These are phyloP conservation scores for Cladobotryum protrusum DNA, from an alignment of 2,329 filamentous ascomycete genomes.

Conservation along the genomic window DNA sequence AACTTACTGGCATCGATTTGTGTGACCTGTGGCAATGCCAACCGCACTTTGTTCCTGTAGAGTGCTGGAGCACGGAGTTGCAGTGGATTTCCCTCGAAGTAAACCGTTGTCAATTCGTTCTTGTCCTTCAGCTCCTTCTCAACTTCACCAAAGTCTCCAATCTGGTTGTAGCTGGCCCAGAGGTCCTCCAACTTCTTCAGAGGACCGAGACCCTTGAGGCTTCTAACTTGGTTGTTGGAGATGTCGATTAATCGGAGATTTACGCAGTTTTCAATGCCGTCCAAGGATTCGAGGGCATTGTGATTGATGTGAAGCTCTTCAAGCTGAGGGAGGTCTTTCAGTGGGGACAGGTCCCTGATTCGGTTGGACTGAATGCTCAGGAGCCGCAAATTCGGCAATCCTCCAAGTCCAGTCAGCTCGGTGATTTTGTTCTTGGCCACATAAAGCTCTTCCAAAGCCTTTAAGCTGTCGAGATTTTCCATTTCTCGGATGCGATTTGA, in stretches of 20 bases:
- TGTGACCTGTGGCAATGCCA: slow-evolving; percentile 79
- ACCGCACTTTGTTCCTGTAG: slow-evolving; percentile 87
- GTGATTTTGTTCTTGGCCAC: slow-evolving; percentile 95
- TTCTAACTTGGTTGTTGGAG: slow-evolving; percentile 76
- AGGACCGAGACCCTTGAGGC: slow-evolving; percentile 63
- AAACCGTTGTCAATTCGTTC: slow-evolving; percentile 76
- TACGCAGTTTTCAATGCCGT: slow-evolving; percentile 61
- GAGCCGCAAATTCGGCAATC: slow-evolving; percentile 72
- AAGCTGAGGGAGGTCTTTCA: slow-evolving; percentile 66
- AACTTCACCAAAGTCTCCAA: slow-evolving; percentile 75
- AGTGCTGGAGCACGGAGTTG: slow-evolving; percentile 73
- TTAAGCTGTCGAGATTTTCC: slow-evolving; percentile 71
- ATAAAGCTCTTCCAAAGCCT: slow-evolving; percentile 83
- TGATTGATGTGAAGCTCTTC: slow-evolving; percentile 96
- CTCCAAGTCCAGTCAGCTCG: slow-evolving; percentile 68
- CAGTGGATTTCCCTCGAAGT: slow-evolving; percentile 91
- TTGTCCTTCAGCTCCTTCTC: slow-evolving; percentile 75
- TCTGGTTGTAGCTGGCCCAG: slow-evolving; percentile 87
- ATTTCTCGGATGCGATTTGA: slow-evolving; percentile 90
- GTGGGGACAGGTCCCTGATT: slow-evolving; percentile 68
- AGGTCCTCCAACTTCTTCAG: slow-evolving; percentile 76
- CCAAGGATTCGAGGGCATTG: slow-evolving; percentile 75
- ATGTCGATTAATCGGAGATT: slow-evolving; percentile 78
- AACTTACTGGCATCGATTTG: slow-evolving; percentile 97
- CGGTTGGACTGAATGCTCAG: slow-evolving; percentile 95